These are phyloP conservation scores for Amaranthus hypochondriacus DNA, from an alignment of 148 eudicot genomes.

Conservation along the genomic window DNA sequence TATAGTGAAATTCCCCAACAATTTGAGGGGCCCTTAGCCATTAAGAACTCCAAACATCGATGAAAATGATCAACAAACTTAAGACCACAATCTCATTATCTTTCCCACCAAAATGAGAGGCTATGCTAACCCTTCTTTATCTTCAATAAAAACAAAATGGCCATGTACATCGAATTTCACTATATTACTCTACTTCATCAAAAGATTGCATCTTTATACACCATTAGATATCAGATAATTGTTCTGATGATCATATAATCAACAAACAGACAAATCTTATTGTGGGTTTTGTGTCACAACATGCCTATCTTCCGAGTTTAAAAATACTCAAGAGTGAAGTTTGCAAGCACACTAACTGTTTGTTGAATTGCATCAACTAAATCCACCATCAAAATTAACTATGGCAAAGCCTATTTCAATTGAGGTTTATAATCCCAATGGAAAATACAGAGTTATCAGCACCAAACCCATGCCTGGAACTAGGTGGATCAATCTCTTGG, in stretches of 20 bases:
- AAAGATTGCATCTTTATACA: background rate
- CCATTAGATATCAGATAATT: slow-evolving; percentile 11
- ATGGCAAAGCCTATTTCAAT: slow-evolving; percentile 89
- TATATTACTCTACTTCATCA: background rate
- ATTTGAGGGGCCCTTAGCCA: background rate
- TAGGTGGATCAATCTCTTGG: slow-evolving; percentile 86
- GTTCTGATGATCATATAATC: background rate
- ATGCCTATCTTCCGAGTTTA: slow-evolving; percentile 13
- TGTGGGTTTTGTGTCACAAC: slow-evolving; percentile 13
- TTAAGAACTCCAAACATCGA: background rate
- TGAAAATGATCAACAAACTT: background rate
- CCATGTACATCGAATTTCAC: slow-evolving; percentile 2
- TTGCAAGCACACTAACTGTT: slow-evolving; percentile 15
- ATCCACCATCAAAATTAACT: background rate
- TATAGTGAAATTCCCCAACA: too few relatives aligned
- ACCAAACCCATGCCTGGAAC: slow-evolving; percentile 98
- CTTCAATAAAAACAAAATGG: slow-evolving; percentile 2
- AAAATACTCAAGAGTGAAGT: background rate
- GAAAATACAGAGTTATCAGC: slow-evolving; percentile 95
- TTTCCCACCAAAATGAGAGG: slow-evolving; percentile 20
- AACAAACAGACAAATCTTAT: background rate
- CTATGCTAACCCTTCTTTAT: background rate
- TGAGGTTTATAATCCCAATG: slow-evolving; percentile 88
- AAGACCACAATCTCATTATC: slow-evolving; percentile 30
- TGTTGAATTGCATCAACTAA: slow-evolving; percentile 10